Conservation (phyloP, 805 yeast genomes). For the Scheffersomyces ergatensis region DNA sequence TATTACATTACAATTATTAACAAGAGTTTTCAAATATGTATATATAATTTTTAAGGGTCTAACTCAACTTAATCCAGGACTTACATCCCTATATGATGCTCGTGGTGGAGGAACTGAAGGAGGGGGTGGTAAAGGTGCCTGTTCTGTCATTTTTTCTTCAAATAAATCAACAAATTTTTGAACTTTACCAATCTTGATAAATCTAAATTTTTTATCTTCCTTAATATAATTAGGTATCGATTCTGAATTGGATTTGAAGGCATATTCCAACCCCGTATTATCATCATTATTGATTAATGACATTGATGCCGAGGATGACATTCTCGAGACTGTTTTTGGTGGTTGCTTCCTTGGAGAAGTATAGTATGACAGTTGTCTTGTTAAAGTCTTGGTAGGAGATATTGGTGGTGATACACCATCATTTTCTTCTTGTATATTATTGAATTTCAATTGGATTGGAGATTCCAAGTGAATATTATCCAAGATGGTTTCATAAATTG, state of each 20-base stretch:
- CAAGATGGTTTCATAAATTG: background rate
- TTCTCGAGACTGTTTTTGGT: conserved; percentile 11
- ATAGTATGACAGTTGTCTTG: conserved; percentile 6
- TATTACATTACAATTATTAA: no score
- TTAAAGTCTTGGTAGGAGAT: conserved; percentile 1
- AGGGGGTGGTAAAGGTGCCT: background rate
- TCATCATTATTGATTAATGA: conserved; percentile 26
- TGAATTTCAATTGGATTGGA: conserved; percentile 1
- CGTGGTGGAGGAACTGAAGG: background rate
- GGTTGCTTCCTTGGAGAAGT: conserved; percentile 11
- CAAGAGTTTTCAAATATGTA: no score
- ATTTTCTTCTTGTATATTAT: conserved; percentile 1
- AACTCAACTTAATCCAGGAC: conserved; percentile 1
- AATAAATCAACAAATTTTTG: conserved; percentile 43
- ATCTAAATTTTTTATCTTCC: conserved; percentile 41
- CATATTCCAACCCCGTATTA: conserved; percentile 26
- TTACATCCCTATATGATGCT: background rate
- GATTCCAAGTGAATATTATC: background rate
- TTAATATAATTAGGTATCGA: conserved; percentile 36
- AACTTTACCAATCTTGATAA: conserved; percentile 45
- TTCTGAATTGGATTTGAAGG: conserved; percentile 23
- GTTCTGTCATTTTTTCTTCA: conserved; percentile 24
- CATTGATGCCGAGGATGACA: conserved; percentile 17
- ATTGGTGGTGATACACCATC: background rate
- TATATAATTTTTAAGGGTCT: background rate